Conservation (phyloP, 345 rosid genomes). For the Moricandia moricandioides region DNA sequence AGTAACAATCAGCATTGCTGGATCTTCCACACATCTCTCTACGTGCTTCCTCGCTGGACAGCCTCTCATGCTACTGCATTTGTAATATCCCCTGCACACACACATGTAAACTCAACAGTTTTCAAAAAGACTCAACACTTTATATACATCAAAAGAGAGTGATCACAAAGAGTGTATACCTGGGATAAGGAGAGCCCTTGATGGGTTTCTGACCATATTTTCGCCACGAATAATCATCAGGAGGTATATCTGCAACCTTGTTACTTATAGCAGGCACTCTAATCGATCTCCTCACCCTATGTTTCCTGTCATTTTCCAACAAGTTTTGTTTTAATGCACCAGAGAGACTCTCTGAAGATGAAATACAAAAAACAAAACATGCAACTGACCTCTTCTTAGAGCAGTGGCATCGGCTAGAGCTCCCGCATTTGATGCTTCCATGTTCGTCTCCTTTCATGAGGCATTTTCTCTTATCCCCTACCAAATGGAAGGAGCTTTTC, state of each 20-base stretch:
- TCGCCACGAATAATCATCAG: slow-evolving; percentile 83
- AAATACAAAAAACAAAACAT: neutral
- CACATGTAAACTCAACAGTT: neutral
- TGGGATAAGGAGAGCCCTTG: slow-evolving; percentile 82
- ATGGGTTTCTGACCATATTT: slow-evolving; percentile 87
- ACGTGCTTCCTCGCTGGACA: slow-evolving; percentile 99
- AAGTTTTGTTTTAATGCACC: neutral
- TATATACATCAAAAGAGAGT: neutral
- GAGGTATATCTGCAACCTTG: slow-evolving; percentile 81
- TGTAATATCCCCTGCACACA: slow-evolving; percentile 84
- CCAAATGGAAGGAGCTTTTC: slow-evolving; percentile 49
- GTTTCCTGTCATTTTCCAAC: slow-evolving; percentile 45
- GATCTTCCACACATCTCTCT: slow-evolving; percentile 90
- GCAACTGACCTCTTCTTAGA: slow-evolving; percentile 59
- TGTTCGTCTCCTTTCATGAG: slow-evolving; percentile 48
- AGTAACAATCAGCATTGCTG: slow-evolving; percentile 87
- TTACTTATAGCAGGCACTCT: slow-evolving; percentile 83
- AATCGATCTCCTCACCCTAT: slow-evolving; percentile 66
- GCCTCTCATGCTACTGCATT: slow-evolving; percentile 97
- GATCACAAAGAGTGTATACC: slow-evolving; percentile 28
- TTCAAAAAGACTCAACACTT: slow-evolving; percentile 7
- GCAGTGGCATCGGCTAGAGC: slow-evolving; percentile 64
- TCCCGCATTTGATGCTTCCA: slow-evolving; percentile 29
- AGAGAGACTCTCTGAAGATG: neutral
- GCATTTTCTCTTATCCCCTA: slow-evolving; percentile 56